These are phyloP conservation scores for Yarrowia osloensis DNA, from an alignment of 805 yeast genomes.

Conservation along the genomic window DNA sequence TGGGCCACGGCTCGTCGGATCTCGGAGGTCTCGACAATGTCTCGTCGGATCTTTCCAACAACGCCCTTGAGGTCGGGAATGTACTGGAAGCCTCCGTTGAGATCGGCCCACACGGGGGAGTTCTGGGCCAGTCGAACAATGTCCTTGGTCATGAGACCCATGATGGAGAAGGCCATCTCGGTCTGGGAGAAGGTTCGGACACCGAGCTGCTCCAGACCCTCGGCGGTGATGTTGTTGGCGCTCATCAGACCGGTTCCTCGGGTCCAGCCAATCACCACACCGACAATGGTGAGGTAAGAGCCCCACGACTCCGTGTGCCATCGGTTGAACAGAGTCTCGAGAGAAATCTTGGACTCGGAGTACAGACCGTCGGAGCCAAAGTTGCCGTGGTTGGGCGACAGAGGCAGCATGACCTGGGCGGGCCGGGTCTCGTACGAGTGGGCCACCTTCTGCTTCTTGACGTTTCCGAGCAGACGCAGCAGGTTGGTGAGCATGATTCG, in stretches of 20 bases:
- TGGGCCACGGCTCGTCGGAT: conserved; percentile 92
- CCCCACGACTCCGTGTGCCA: conserved; percentile 99
- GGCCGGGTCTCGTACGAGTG: conserved; percentile 90
- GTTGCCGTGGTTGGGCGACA: conserved; percentile 99
- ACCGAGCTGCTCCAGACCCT: conserved; percentile 92
- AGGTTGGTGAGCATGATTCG: conserved; percentile 97
- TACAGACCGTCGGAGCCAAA: conserved; percentile 98
- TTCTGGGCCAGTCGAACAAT: conserved; percentile 85
- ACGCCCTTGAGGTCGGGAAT: conserved; percentile 87
- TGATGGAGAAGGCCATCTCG: conserved; percentile 98
- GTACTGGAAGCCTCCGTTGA: conserved; percentile 97
- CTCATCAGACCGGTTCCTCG: conserved; percentile 99
- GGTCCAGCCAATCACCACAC: conserved; percentile 99
- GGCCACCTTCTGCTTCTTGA: conserved; percentile 77
- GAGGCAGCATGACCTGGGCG: conserved; percentile 93
- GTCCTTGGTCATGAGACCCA: conserved; percentile 89
- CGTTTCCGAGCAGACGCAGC: conserved; percentile 86
- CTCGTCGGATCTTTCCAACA: conserved; percentile 73
- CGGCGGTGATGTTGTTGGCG: conserved; percentile 95
- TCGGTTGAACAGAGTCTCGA: conserved; percentile 96
- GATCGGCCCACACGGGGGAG: conserved; percentile 94
- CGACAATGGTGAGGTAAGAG: conserved; percentile 89
- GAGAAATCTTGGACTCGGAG: conserved; percentile 93
- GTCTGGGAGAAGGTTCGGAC: conserved; percentile 98
- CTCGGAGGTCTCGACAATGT: conserved; percentile 78